These are phyloP conservation scores for Yamadazyma songkhlaensis DNA, from an alignment of 1,139 yeast genomes.

Conservation along the genomic window DNA sequence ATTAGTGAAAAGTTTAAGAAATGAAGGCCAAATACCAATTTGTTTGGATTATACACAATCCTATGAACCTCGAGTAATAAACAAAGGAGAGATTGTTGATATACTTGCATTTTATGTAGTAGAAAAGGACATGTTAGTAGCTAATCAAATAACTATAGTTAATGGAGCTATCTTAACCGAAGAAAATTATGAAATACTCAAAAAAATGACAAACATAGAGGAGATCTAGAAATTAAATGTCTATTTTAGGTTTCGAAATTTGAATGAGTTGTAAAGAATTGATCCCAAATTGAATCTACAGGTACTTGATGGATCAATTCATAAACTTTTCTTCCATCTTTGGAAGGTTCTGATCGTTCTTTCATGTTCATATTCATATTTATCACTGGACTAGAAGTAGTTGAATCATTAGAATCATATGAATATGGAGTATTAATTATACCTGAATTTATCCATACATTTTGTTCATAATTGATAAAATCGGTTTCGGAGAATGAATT, in stretches of 20 bases:
- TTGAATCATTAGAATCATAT: slow-evolving; percentile 11
- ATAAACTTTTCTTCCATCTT: slow-evolving; percentile 54
- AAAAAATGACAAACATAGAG: slow-evolving; percentile 2
- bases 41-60: slow-evolving; percentile 1
- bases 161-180: slow-evolving; percentile 7
- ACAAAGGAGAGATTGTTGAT: slow-evolving; percentile 7
- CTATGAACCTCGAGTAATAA: slow-evolving; percentile 3
- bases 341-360: slow-evolving; percentile 6
- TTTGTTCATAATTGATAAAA: slow-evolving; percentile 1
- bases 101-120: slow-evolving; percentile 1
- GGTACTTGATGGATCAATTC: slow-evolving; percentile 68
- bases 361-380: neutral
- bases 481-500: slow-evolving; percentile 11
- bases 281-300: slow-evolving; percentile 74
- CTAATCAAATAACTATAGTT: neutral
- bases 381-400: slow-evolving; percentile 12
- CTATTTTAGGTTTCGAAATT: neutral
- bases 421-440: slow-evolving; percentile 8
- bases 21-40: neutral
- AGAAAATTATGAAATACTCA: slow-evolving; percentile 3
- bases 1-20: slow-evolving; percentile 2
- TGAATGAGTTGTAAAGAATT: slow-evolving; percentile 46
- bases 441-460: neutral
- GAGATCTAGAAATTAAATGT: neutral
- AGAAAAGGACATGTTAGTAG: neutral